Evolutionary conservation across 208 protist species (phyloP).

Genomic region (Trypanosoma cruzi): DNA sequence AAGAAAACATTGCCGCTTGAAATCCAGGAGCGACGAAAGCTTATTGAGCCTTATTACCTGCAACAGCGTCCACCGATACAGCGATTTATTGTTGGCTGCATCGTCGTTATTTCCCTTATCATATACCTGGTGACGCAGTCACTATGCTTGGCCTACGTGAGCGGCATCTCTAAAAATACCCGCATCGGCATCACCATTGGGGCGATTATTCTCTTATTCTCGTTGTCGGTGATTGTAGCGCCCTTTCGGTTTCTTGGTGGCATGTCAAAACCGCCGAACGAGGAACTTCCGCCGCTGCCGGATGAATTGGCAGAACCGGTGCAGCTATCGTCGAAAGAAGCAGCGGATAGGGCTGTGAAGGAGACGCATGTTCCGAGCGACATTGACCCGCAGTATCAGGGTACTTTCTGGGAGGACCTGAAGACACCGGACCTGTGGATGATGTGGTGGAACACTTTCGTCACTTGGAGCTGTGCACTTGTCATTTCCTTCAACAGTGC

Average conservation of each 20-base stretch:
- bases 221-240: slow-evolving; percentile 17
- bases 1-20: slow-evolving; percentile 11
- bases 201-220: slow-evolving; percentile 35
- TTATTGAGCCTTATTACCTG: slow-evolving; percentile 53
- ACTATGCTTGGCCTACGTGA: slow-evolving; percentile 44
- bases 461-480: slow-evolving; percentile 62
- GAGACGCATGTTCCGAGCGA: not conserved
- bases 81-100: slow-evolving; percentile 47
- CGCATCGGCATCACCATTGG: slow-evolving; percentile 47
- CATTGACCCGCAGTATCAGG: slow-evolving; percentile 21
- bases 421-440: slow-evolving; percentile 56
- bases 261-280: slow-evolving; percentile 7
- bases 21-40: slow-evolving; percentile 5
- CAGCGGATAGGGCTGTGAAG: slow-evolving; percentile 1
- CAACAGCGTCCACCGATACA: slow-evolving; percentile 44
- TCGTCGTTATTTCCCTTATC: slow-evolving; percentile 36
- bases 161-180: slow-evolving; percentile 24
- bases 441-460: slow-evolving; percentile 57
- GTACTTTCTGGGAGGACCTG: slow-evolving; percentile 32
- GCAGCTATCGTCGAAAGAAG: not conserved
- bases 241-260: slow-evolving; percentile 19
- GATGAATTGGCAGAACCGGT: not conserved
- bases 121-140: slow-evolving; percentile 52
- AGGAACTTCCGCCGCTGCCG: slow-evolving; percentile 11
- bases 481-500: slow-evolving; percentile 71